Evolutionary conservation across 495 filamentous ascomycete species (phyloP).

Genomic region (Penicillium steckii): DNA sequence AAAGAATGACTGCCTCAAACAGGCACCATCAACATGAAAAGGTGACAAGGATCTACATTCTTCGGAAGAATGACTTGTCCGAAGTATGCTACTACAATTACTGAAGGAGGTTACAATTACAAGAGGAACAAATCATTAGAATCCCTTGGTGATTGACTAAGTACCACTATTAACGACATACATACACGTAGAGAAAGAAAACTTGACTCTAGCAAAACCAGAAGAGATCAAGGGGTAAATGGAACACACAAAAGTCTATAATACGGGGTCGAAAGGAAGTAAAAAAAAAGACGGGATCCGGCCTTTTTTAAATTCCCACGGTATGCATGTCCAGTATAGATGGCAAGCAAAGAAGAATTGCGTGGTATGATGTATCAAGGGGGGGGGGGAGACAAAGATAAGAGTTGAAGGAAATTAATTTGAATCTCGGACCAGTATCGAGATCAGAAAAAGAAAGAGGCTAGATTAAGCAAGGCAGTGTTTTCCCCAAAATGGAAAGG

Average conservation of each 20-base stretch:
- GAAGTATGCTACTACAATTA: too few species aligned
- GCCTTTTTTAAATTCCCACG: constrained; percentile 24
- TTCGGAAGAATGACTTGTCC: too few species aligned
- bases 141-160: constrained; percentile 41
- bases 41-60: too few species aligned
- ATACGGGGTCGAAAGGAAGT: constrained; percentile 31
- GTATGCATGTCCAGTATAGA: constrained; percentile 30
- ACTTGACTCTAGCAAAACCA: constrained; percentile 40
- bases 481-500: neutral
- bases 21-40: too few species aligned
- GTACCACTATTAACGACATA: constrained; percentile 53
- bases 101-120: neutral
- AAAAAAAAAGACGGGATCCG: constrained; percentile 15
- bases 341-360: constrained; percentile 20
- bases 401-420: constrained; percentile 31
- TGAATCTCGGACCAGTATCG: constrained; percentile 32
- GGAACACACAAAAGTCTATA: constrained; percentile 47
- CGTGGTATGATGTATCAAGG: constrained; percentile 28
- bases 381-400: constrained; percentile 9
- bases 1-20: too few species aligned
- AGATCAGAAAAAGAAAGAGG: constrained; percentile 21
- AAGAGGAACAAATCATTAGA: constrained; percentile 18
- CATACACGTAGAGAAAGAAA: constrained; percentile 48
- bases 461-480: neutral
- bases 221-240: constrained; percentile 34